A percentile compares a stretch with the other conserved stretches of the same genome.
These are phyloP conservation scores for Rutstroemia sp. DNA, from an alignment of 2,329 filamentous ascomycete species.

Conservation along the genomic window DNA sequence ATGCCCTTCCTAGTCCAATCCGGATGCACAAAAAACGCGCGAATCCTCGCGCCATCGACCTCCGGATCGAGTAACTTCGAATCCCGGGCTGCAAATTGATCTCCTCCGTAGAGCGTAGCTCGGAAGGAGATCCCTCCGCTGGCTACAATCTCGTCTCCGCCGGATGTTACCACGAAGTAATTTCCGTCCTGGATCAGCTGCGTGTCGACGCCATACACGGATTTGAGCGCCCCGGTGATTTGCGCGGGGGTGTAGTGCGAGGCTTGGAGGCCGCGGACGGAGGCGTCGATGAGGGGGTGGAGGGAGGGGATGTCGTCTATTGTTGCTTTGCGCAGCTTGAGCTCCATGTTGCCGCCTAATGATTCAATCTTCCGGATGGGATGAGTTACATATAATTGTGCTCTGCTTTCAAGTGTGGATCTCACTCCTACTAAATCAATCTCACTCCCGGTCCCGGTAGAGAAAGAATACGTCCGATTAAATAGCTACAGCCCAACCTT, in stretches of 20 bases:
- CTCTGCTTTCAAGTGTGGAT: no score
- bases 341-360: not conserved
- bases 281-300: constrained; percentile 12
- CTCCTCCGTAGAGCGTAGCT: constrained; percentile 14
- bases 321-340: constrained; percentile 13
- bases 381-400: not conserved
- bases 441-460: no score
- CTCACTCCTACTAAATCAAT: no score
- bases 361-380: not conserved
- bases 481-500: no score
- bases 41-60: constrained; percentile 13
- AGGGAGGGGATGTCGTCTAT: constrained; percentile 13
- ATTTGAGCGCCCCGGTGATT: constrained; percentile 12
- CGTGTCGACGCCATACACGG: constrained; percentile 15
- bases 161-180: constrained; percentile 12
- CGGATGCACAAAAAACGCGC: constrained; percentile 18
- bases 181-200: constrained; percentile 13
- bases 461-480: no score
- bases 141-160: constrained; percentile 4
- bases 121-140: constrained; percentile 15
- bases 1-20: constrained; percentile 9
- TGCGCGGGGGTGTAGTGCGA: constrained; percentile 9
- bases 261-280: constrained; percentile 13
- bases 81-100: constrained; percentile 13
- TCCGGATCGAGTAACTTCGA: constrained; percentile 8